These are phyloP conservation scores for Jimgerdemannia lactiflua DNA, from an alignment of 192 early-diverging fungal genomes.

Conservation along the genomic window DNA sequence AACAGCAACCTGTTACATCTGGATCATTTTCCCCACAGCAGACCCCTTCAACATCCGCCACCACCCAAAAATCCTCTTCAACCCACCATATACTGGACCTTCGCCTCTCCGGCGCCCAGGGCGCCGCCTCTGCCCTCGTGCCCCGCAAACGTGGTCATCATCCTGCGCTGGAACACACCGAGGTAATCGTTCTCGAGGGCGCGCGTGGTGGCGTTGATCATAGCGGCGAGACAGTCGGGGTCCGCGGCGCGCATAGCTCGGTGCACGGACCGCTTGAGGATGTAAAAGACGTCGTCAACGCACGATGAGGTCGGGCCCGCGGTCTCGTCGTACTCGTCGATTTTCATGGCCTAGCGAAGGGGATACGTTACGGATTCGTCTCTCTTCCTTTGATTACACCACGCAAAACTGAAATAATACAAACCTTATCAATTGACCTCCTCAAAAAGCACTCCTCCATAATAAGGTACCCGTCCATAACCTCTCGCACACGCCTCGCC, in stretches of 20 bases:
- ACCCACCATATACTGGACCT: slow-evolving; percentile 62
- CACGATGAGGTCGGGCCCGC: slow-evolving; percentile 50
- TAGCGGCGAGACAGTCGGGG: slow-evolving; percentile 61
- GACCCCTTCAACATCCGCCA: no score
- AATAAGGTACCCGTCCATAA: slow-evolving; percentile 66
- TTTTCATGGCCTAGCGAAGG: slow-evolving; percentile 53
- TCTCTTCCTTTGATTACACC: not conserved
- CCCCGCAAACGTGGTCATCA: slow-evolving; percentile 47
- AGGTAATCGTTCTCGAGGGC: slow-evolving; percentile 72
- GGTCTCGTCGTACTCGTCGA: slow-evolving; percentile 57
- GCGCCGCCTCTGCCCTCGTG: slow-evolving; percentile 16
- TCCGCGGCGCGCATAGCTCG: slow-evolving; percentile 75
- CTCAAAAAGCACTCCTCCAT: slow-evolving; percentile 78
- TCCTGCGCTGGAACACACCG: slow-evolving; percentile 54
- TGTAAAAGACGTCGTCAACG: slow-evolving; percentile 95
- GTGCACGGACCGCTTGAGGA: slow-evolving; percentile 71
- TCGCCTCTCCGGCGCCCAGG: slow-evolving; percentile 53
- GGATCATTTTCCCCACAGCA: not conserved
- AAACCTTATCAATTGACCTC: slow-evolving; percentile 70
- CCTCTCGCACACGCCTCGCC: slow-evolving; percentile 50
- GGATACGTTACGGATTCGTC: not conserved
- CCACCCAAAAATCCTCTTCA: not conserved
- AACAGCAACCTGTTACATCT: slow-evolving; percentile 12
- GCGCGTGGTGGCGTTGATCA: slow-evolving; percentile 64
- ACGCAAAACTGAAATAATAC: not conserved